Evolutionary conservation across 1,139 yeast genomes (phyloP).

Genomic region (Pichia sp.): DNA sequence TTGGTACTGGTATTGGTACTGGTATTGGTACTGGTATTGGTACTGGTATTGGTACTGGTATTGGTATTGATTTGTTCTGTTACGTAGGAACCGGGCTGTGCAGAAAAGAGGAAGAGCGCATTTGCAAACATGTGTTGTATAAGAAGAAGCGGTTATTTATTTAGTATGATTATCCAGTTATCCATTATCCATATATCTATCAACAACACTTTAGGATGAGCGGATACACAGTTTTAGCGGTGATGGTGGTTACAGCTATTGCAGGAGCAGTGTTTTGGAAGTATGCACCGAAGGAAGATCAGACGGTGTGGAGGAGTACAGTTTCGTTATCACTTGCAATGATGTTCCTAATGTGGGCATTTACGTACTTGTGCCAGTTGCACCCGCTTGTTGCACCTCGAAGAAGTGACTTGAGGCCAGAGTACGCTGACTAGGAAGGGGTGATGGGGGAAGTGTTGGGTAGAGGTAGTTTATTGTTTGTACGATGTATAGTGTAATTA

Average conservation of each 20-base stretch:
- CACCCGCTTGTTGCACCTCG: slow-evolving; percentile 80
- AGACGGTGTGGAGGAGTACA: slow-evolving; percentile 86
- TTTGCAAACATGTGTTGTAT: no score
- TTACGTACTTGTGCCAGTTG: slow-evolving; percentile 70
- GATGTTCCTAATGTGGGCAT: slow-evolving; percentile 95
- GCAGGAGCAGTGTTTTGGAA: slow-evolving; percentile 54
- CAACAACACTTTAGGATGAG: not conserved
- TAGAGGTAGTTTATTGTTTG: no score
- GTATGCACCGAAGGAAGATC: slow-evolving; percentile 44
- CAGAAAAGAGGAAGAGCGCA: no score
- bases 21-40: no score
- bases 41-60: no score
- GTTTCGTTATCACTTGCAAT: slow-evolving; percentile 72
- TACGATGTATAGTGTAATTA: not conserved
- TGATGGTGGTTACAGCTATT: slow-evolving; percentile 52
- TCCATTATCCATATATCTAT: not conserved
- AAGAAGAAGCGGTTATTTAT: no score
- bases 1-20: no score
- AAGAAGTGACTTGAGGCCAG: slow-evolving; percentile 77
- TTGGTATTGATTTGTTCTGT: no score
- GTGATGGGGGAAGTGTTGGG: no score
- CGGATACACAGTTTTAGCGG: slow-evolving; percentile 53
- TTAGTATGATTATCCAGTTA: no score
- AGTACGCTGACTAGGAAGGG: slow-evolving; percentile 33
- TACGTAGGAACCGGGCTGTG: no score